A percentile compares a stretch with the other conserved stretches of the same genome.
Evolutionary conservation across 306 rosid species (phyloP).

Genomic region (Malus asiatica): DNA sequence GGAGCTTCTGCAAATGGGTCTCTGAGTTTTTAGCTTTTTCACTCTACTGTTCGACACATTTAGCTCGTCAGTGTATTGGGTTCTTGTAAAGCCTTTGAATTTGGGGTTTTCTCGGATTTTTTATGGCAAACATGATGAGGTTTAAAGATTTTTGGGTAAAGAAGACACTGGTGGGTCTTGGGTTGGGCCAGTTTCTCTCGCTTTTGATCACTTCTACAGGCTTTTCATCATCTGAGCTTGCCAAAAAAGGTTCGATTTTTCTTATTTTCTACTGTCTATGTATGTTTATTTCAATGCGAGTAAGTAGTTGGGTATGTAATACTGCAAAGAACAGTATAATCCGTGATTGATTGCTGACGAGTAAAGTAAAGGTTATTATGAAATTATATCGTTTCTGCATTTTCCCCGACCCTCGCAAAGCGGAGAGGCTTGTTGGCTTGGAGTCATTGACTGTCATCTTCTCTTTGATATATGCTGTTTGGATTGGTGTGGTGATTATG

Average conservation of each 20-base stretch:
- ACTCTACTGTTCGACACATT: background rate
- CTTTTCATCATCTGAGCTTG: constrained; percentile 73
- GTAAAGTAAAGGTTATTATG: background rate
- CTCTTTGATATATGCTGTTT: no score
- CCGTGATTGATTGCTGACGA: background rate
- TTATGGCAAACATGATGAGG: constrained; percentile 17
- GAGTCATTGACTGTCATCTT: no score
- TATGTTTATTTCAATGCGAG: no score
- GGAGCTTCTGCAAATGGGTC: constrained; percentile 3
- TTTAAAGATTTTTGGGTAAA: constrained; percentile 41
- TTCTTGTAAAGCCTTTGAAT: background rate
- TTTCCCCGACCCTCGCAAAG: no score
- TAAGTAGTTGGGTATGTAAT: no score
- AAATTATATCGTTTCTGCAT: background rate
- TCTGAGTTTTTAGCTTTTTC: background rate
- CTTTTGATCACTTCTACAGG: constrained; percentile 85
- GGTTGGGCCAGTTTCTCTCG: constrained; percentile 88
- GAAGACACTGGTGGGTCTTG: constrained; percentile 69
- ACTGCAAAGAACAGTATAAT: background rate
- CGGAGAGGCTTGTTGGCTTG: no score
- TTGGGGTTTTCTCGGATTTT: background rate
- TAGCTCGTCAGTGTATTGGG: background rate
- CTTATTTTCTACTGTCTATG: background rate
- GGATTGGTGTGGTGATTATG: no score
- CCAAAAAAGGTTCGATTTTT: constrained; percentile 49